Evolutionary conservation across 2,329 filamentous ascomycete genomes (phyloP), one percentile per base, ranked within the genome.

Genomic region (Verticillium alfalfae): DNA sequence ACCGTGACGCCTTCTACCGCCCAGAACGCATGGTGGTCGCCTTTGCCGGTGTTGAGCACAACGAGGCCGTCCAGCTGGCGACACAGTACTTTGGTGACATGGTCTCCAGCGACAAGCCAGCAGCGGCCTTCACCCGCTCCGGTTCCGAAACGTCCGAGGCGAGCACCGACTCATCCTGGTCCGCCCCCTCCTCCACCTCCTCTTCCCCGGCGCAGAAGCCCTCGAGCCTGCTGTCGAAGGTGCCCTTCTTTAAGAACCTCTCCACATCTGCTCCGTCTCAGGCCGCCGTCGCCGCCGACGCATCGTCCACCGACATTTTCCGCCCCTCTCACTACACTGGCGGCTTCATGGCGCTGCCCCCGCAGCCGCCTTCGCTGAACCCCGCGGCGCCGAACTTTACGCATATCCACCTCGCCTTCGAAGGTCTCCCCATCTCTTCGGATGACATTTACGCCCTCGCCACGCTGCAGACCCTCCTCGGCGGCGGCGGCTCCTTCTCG

Each of bases 391-490:
- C 92, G 36, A 86, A 88, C 60, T 88, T 97, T 68, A 96, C 92
- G 22, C 91, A 99, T 76, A 93, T 99, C 69, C 93, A 98, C 79
- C 84, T 99, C 67, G 93, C 93, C 62, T 98, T 99, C 70, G 95
- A 99, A 79, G 93, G 93, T 34, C 86, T 97, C 1, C 92, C 94
- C 59, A 95, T 99, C 71, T 88, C 86, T 26, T 94, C 91, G 2
- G 88, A 92, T 13, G 94, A 98, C 73, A 97, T 99, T 70, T 99
- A 98, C 78, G 93, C 95, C 18, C 88, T 98, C 55, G 95, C 95
- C 7, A 97, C 94, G 0, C 83, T 99, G 1, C 96, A 98, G 76
- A 98, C 93, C 1, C 89, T 99, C 10, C 91, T 99, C 38, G 95
- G 95, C 62, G 95, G 95, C 57, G 95, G 95, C 57, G 95, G 95